Base-by-base conservation (phyloP, 2,329 filamentous ascomycete genomes). In the Cytospora piceae region DNA sequence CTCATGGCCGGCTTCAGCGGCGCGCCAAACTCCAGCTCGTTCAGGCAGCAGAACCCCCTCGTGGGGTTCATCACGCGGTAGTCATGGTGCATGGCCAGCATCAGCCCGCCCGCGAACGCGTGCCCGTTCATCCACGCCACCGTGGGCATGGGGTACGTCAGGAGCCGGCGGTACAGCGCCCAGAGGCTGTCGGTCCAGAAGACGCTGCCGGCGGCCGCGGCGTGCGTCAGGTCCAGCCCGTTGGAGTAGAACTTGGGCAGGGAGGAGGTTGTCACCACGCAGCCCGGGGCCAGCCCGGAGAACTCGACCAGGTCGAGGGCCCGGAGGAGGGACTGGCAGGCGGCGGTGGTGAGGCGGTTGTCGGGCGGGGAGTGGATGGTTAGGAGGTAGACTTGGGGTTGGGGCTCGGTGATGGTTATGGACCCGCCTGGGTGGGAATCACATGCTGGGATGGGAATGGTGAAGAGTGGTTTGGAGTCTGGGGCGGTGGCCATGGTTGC, bases 181-280 rank as follows among this genome's bases (percentile, higher is more conserved):
- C 88, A 93, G 14, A 93, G 77, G 59, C 81, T 80, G 15, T 81
- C 75, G 1, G 85, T 78, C 72, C 87, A 86, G 80, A 90, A 94
- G 3, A 81, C 82, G 1, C 86, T 82, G 0, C 85, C 69, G 8
- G 39, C 86, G 34, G 78, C 76, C 39, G 82, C 73, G n/a, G 87
- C 89, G 73, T 91, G 85, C 49, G 87, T 82, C 17, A 94, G 84
- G 75, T 95, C 90, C n/a, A 95, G 83, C 0, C 92, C 92, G 77
- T 94, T 94, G 75, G 85, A 89, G 80, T 90, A 95, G 81, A 94
- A 94, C 74, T 95, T 95, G 60, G 81, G 75, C 66, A 94, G 90
- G 57, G 83, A 85, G 52, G 88, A 91, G 0, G 91, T 94, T 6
- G 91, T 94, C 66, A 94, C 80, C 17, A 95, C 82, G 7, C 94